Conservation (phyloP, 768 basidiomycete genomes). For the Leccinum obscurum region DNA sequence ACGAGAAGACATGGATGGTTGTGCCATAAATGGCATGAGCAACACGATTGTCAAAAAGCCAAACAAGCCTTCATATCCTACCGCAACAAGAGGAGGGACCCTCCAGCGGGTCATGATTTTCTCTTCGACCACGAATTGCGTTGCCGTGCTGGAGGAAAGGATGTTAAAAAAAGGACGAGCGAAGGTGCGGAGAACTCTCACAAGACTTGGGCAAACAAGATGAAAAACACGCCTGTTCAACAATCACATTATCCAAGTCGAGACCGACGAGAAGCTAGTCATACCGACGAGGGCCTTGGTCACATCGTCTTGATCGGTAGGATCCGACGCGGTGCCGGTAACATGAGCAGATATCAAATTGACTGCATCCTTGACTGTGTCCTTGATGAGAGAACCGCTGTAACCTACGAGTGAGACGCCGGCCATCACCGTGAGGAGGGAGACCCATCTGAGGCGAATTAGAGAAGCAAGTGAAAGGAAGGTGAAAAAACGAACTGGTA, state of each 20-base stretch:
- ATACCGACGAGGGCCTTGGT: constrained; percentile 73
- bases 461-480: constrained; percentile 5
- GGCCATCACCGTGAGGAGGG: constrained; percentile 83
- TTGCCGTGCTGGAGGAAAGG: constrained; percentile 65
- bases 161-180: neutral
- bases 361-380: constrained; percentile 53
- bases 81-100: constrained; percentile 87
- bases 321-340: constrained; percentile 40
- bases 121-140: constrained; percentile 95
- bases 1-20: constrained; percentile 60
- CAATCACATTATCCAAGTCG: constrained; percentile 18
- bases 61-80: constrained; percentile 93
- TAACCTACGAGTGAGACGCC: constrained; percentile 86
- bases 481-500: constrained; percentile 66
- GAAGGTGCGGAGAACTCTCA: constrained; percentile 41
- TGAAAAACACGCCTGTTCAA: constrained; percentile 76
- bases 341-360: constrained; percentile 17
- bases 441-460: constrained; percentile 67
- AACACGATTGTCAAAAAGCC: constrained; percentile 79
- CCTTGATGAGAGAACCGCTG: constrained; percentile 85
- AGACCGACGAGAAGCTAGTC: constrained; percentile 10
- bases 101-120: constrained; percentile 89
- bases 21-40: constrained; percentile 77
- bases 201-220: constrained; percentile 95
- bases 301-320: constrained; percentile 59